Conservation (phyloP, 257 asterid genomes). For the Rauvolfia tetraphylla region DNA sequence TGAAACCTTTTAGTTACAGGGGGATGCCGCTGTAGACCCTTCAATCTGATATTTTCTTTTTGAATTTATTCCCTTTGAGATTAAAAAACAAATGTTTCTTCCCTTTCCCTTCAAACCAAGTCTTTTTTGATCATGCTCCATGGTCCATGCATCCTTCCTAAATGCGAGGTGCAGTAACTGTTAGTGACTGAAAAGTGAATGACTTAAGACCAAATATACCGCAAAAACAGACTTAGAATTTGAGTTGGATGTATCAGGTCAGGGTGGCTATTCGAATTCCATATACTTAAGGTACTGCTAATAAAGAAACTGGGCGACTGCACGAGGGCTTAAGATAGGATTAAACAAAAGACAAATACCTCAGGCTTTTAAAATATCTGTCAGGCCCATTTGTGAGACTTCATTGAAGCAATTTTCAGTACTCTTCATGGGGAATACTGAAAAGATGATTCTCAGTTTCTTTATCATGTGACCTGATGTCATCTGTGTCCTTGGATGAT, state of each 20-base stretch:
- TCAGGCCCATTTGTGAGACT: slow-evolving; percentile 3
- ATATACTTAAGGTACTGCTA: neutral
- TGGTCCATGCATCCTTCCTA: neutral
- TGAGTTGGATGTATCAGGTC: neutral
- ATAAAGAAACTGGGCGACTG: neutral
- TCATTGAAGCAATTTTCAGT: neutral
- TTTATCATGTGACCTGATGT: slow-evolving; percentile 12
- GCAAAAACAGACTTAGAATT: neutral
- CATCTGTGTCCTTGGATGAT: slow-evolving; percentile 12
- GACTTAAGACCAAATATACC: neutral
- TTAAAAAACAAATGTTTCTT: neutral
- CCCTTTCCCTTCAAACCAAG: neutral
- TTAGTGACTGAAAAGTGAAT: neutral
- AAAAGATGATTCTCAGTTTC: slow-evolving; percentile 5
- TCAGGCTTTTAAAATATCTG: slow-evolving; percentile 9
- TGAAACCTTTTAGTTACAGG: neutral
- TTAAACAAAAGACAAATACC: neutral
- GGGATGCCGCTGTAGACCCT: neutral
- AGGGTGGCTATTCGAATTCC: neutral
- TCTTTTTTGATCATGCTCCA: neutral
- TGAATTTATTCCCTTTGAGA: neutral
- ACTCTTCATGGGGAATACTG: slow-evolving; percentile 5
- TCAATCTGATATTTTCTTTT: neutral
- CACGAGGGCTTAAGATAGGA: neutral
- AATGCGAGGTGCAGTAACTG: neutral